Conservation (phyloP, 208 protist species). For the Acanthamoeba polyphaga region DNA sequence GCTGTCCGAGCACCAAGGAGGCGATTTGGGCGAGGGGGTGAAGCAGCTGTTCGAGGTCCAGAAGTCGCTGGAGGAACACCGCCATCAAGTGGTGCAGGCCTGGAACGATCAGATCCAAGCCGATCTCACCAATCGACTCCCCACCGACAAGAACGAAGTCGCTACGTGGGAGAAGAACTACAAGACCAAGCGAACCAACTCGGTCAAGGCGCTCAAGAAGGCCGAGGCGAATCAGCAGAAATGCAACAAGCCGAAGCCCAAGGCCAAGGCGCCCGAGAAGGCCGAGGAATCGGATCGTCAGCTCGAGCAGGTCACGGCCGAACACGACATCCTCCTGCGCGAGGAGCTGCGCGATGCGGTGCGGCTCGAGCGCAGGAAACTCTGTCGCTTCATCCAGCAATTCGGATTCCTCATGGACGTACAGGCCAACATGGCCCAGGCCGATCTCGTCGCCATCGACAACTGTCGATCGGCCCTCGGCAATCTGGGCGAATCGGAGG, state of each 20-base stretch:
- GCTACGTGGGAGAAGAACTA: constrained; percentile 36
- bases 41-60: constrained; percentile 9
- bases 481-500: constrained; percentile 34
- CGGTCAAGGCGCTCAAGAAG: constrained; percentile 58
- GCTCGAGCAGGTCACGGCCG: neutral
- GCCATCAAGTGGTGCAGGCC: constrained; percentile 15
- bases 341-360: constrained; percentile 35
- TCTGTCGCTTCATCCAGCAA: constrained; percentile 52
- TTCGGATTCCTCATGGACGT: constrained; percentile 34
- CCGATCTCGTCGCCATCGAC: neutral
- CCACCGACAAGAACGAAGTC: constrained; percentile 32
- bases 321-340: constrained; percentile 19
- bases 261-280: constrained; percentile 47
- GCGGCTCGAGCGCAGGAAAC: constrained; percentile 24
- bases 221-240: constrained; percentile 51
- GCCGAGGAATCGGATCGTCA: constrained; percentile 29
- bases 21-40: constrained; percentile 34
- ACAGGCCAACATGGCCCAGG: constrained; percentile 44
- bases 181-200: constrained; percentile 41
- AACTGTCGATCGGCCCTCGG: neutral
- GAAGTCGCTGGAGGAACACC: constrained; percentile 27
- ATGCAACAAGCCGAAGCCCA: constrained; percentile 63
- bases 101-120: constrained; percentile 41
- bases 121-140: constrained; percentile 1
- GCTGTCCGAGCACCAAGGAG: constrained; percentile 14